Evolutionary conservation across 495 filamentous ascomycete species (phyloP), one percentile per base, ranked within the genome.

Genomic region (Jackrogersella minutella): DNA sequence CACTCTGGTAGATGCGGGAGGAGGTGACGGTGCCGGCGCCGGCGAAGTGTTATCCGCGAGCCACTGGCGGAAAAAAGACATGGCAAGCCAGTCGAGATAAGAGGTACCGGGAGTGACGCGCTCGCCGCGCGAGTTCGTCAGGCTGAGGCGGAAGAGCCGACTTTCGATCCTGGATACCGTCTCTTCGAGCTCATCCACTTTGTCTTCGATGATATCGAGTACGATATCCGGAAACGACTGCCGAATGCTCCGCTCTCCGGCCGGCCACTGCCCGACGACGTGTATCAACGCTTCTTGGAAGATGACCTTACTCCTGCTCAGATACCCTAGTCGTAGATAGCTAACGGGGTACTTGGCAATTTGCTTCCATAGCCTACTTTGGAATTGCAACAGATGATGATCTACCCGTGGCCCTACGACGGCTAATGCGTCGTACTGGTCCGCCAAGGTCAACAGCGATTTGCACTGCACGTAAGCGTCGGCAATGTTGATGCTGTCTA

Each of bases 391-490:
- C 2, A 97, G 79, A 74, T 97, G 93, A 79, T 97, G 92, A 71
- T 97, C 93, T 8, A 96, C 88, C n/a, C 93, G 86, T 0, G 91
- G 90, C 0, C 93, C 93, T 13, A 96, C 91, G 13, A 97, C 91
- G 16, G 87, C 81, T 7, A 97, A 83, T 2, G 93, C 92, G 75
- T 97, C 93, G 79, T 97, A 97, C 81, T 93, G 91, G 73, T 97
- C 93, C 6, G 91, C 93, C 33, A 97, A 80, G 14, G 84, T 85
- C 31, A 97, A 85, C 5, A 97, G 86, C 8, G 89, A 86, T 76
- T 96, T 95, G 84, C 92, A 96, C 74, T 97, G 91, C 26, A 93
- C 86, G 76, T 97, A 97, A 14, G 92, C 91, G 66, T 91, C 88
- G 63, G 92, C 91, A 61, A 97, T 93, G 74, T 94, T 93, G 74